These are phyloP conservation scores for Fusarium xyrophilum DNA, from an alignment of 2,329 filamentous ascomycete species.

Conservation along the genomic window DNA sequence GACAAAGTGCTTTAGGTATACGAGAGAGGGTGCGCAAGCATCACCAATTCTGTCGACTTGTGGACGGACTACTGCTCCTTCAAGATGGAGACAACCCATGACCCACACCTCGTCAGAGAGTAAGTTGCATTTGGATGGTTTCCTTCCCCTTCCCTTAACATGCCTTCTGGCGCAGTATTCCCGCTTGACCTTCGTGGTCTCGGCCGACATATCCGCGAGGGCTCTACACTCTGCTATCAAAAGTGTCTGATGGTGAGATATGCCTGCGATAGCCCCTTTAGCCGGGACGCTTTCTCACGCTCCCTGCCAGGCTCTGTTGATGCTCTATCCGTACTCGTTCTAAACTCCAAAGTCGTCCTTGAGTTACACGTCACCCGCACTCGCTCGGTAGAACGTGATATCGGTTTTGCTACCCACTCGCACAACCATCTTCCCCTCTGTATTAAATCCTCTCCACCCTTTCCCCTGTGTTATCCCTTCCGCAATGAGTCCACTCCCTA, in stretches of 20 bases:
- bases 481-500: slow-evolving; percentile 36
- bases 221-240: slow-evolving; percentile 49
- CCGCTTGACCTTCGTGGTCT: slow-evolving; percentile 52
- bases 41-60: slow-evolving; percentile 91
- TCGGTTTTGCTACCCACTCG: slow-evolving; percentile 60
- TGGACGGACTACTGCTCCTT: slow-evolving; percentile 98
- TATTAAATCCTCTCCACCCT: slow-evolving; percentile 63
- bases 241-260: slow-evolving; percentile 71
- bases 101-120: slow-evolving; percentile 96
- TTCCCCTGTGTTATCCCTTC: slow-evolving; percentile 47
- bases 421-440: slow-evolving; percentile 58
- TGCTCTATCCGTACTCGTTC: slow-evolving; percentile 46
- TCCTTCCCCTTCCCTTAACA: slow-evolving; percentile 74
- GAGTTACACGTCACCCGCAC: slow-evolving; percentile 47
- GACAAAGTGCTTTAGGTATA: slow-evolving; percentile 71
- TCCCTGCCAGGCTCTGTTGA: slow-evolving; percentile 68
- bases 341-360: slow-evolving; percentile 51
- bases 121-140: slow-evolving; percentile 79
- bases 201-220: slow-evolving; percentile 47
- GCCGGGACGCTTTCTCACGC: slow-evolving; percentile 70
- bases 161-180: slow-evolving; percentile 55
- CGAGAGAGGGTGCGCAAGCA: slow-evolving; percentile 91
- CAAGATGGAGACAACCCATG: slow-evolving; percentile 97
- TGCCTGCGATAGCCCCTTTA: slow-evolving; percentile 65
- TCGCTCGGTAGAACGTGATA: slow-evolving; percentile 47